Evolutionary conservation across 768 basidiomycete genomes (phyloP), one percentile per base, ranked within the genome.

Genomic region (Mycena vulgaris): DNA sequence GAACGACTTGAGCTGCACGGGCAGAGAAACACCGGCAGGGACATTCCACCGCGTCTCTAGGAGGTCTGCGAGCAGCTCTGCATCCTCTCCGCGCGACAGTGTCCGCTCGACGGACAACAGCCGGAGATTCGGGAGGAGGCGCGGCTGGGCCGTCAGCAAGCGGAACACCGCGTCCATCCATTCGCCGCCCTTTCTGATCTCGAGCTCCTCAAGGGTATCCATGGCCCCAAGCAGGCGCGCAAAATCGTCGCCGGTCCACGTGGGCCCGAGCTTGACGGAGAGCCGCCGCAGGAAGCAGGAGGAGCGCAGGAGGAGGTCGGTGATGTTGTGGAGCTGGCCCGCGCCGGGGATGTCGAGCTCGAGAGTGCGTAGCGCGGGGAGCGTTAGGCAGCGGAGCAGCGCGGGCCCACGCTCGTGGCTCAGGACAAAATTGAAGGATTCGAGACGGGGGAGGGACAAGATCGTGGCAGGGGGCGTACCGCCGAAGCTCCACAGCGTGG

Each of bases 361-460:
- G n/a, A 68, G 60, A 40, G 49, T 37, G 17, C 28, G 27, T 21
- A 68, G 61, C 23, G 67, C 53, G 37, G 67, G 60, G 27, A 63
- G 53, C 16, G 52, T 48, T 17, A 68, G 48, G n/a, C 5, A 27
- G 7, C 17, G 16, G 52, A 68, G 67, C 21, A 63, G 28, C 33
- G 52, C 67, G 9, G 67, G 60, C 13, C 67, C 67, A 23, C 67
- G 67, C 25, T 52, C 37, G 19, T 68, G 60, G 31, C 60, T 49
- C 28, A 62, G 59, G 4, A 42, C 33, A 4, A 57, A 19, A 9
- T 14, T 48, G 27, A 68, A 45, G 21, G 60, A 62, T 68, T 56
- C 27, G 45, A 68, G 67, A 16, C 7, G 60, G 7, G 48, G 14
- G 27, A 56, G 53, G n/a, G 33, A 35, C n/a, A 31, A 23, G 21